A percentile compares a stretch with the other conserved stretches of the same genome.
These are phyloP conservation scores for Rehmannia glutinosa DNA, from an alignment of 257 asterid genomes.

Conservation along the genomic window DNA sequence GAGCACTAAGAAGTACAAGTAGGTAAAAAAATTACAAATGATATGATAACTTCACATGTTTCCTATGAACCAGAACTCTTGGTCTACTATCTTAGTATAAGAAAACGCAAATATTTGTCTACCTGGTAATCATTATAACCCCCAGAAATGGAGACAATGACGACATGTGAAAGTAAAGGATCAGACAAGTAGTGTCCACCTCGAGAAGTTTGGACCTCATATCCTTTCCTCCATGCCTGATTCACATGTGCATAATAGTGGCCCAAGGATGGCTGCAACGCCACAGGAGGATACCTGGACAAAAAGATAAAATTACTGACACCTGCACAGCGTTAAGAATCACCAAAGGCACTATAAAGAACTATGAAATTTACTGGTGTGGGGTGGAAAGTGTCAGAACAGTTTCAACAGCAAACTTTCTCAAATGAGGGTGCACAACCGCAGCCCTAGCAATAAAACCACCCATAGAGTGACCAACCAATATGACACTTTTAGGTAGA, in stretches of 20 bases:
- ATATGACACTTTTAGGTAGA: conserved; percentile 76
- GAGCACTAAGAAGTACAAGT: conserved; percentile 1
- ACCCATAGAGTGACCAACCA: conserved; percentile 99
- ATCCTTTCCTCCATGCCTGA: conserved; percentile 87
- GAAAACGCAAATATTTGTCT: conserved; percentile 17
- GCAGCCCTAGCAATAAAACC: conserved; percentile 99
- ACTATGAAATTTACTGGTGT: conserved; percentile 64
- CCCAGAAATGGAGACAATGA: conserved; percentile 82
- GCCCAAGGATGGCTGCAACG: conserved; percentile 93
- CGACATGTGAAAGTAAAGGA: conserved; percentile 68
- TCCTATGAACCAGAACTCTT: conserved; percentile 10
- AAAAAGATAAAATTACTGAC: conserved; percentile 14
- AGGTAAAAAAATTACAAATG: not conserved
- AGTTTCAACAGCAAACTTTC: conserved; percentile 90
- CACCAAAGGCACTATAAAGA: conserved; percentile 15
- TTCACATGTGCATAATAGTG: conserved; percentile 74
- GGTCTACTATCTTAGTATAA: not conserved
- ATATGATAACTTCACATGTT: not conserved
- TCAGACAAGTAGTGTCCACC: conserved; percentile 52
- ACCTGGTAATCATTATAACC: conserved; percentile 99
- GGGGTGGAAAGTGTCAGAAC: conserved; percentile 91
- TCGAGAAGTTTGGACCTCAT: conserved; percentile 56
- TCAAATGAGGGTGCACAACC: conserved; percentile 76
- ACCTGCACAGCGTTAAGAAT: conserved; percentile 18
- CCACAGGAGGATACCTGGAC: conserved; percentile 84